These are phyloP conservation scores for Ceratobasidium sp. DNA, from an alignment of 1,284 basidiomycete species.

Conservation along the genomic window DNA sequence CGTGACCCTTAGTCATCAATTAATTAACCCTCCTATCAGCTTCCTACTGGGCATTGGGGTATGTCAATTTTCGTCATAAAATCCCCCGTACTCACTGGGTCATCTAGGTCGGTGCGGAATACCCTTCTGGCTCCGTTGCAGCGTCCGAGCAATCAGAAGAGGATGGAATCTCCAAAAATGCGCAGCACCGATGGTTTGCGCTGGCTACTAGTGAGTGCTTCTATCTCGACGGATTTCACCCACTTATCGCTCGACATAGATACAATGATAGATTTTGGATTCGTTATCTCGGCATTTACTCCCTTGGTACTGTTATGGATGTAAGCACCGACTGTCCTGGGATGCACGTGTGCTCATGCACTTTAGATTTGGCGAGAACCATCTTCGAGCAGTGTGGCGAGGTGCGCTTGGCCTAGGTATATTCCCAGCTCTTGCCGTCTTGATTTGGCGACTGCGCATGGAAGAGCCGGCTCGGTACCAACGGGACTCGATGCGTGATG, in stretches of 20 bases:
- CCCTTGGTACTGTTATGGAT: constrained; percentile 88
- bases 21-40: constrained; percentile 49
- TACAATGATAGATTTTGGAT: constrained; percentile 88
- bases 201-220: constrained; percentile 74
- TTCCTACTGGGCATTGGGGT: constrained; percentile 81
- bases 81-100: not conserved
- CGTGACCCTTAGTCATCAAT: not conserved
- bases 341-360: not conserved
- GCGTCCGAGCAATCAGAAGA: constrained; percentile 91
- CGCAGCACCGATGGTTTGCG: constrained; percentile 86
- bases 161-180: constrained; percentile 69
- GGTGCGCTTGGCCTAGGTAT: constrained; percentile 87
- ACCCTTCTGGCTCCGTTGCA: constrained; percentile 89
- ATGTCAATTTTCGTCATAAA: not conserved
- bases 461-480: constrained; percentile 75
- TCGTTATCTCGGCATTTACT: constrained; percentile 82
- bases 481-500: constrained; percentile 76
- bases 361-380: constrained; percentile 72
- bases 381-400: constrained; percentile 87
- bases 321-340: constrained; percentile 56
- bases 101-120: constrained; percentile 76
- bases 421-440: constrained; percentile 78
- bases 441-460: constrained; percentile 89
- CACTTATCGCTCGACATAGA: constrained; percentile 58
- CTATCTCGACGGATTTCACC: constrained; percentile 35